These are phyloP conservation scores for Erythrophleum ivorense DNA, from an alignment of 331 rosid species.

Conservation along the genomic window DNA sequence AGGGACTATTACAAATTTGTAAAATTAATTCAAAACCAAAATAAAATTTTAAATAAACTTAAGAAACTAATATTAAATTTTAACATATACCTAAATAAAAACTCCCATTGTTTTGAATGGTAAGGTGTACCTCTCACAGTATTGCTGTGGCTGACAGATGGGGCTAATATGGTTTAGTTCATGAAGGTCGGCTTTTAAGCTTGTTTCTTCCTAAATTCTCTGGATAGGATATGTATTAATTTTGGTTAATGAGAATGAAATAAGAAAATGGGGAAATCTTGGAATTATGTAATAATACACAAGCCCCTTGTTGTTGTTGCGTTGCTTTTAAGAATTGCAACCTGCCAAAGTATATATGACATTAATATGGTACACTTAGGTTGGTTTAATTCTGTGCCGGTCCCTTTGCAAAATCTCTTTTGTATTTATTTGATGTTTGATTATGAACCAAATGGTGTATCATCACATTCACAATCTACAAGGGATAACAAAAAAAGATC, in stretches of 20 bases:
- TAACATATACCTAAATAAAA: too few species aligned
- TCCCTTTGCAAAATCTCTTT: too few species aligned
- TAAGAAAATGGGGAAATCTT: not conserved
- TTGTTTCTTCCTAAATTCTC: constrained; percentile 29
- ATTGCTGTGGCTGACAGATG: not conserved
- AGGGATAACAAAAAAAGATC: not conserved
- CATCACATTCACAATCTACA: not conserved
- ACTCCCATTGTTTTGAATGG: not conserved
- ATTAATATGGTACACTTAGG: too few species aligned
- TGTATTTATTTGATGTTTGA: not conserved
- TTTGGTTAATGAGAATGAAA: not conserved
- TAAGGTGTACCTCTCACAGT: not conserved
- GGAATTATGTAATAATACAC: constrained; percentile 24
- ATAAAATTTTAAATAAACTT: too few species aligned
- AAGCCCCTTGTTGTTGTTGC: constrained; percentile 32
- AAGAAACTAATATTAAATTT: too few species aligned
- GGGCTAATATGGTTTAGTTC: constrained; percentile 17
- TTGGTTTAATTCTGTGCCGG: too few species aligned
- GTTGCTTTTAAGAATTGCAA: constrained; percentile 40
- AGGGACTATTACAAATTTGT: too few species aligned
- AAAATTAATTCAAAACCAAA: too few species aligned
- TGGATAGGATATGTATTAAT: constrained; percentile 15
- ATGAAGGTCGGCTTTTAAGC: constrained; percentile 40
- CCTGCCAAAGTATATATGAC: constrained; percentile 1
- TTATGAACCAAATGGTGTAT: not conserved